Conservation (phyloP, 768 basidiomycete genomes). For the Leccinum rimulosum region DNA sequence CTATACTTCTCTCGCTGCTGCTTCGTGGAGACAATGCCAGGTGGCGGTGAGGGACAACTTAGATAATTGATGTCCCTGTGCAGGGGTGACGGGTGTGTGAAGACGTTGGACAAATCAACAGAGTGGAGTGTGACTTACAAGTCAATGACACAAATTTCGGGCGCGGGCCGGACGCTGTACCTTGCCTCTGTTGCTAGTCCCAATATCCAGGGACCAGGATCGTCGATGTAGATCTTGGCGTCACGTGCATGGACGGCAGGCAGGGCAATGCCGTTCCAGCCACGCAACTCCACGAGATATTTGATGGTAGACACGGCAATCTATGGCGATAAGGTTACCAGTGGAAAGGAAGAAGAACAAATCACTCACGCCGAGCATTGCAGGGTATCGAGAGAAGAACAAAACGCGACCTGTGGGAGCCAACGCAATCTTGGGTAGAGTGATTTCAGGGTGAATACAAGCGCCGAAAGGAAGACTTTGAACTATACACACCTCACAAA, state of each 20-base stretch:
- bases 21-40: slow-evolving; percentile 69
- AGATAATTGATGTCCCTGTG: slow-evolving; percentile 77
- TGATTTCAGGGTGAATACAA: background rate
- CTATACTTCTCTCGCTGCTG: slow-evolving; percentile 81
- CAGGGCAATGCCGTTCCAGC: slow-evolving; percentile 89
- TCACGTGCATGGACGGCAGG: slow-evolving; percentile 84
- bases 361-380: slow-evolving; percentile 77
- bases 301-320: slow-evolving; percentile 88
- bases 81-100: slow-evolving; percentile 2
- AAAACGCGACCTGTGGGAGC: slow-evolving; percentile 84
- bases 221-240: slow-evolving; percentile 90
- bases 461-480: background rate
- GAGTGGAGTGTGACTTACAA: slow-evolving; percentile 48
- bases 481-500: slow-evolving; percentile 66
- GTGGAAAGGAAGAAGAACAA: background rate
- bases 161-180: slow-evolving; percentile 67
- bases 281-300: slow-evolving; percentile 88
- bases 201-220: slow-evolving; percentile 96
- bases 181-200: slow-evolving; percentile 84
- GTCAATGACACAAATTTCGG: slow-evolving; percentile 87
- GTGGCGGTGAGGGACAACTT: slow-evolving; percentile 80
- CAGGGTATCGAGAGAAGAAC: slow-evolving; percentile 86
- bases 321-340: slow-evolving; percentile 31
- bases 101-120: slow-evolving; percentile 2
- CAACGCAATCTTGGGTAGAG: slow-evolving; percentile 62